Percentiles rank a stretch among this genome's conserved stretches.
Evolutionary conservation across 2,329 filamentous ascomycete genomes (phyloP).

Genomic region (Massarina eburnea): DNA sequence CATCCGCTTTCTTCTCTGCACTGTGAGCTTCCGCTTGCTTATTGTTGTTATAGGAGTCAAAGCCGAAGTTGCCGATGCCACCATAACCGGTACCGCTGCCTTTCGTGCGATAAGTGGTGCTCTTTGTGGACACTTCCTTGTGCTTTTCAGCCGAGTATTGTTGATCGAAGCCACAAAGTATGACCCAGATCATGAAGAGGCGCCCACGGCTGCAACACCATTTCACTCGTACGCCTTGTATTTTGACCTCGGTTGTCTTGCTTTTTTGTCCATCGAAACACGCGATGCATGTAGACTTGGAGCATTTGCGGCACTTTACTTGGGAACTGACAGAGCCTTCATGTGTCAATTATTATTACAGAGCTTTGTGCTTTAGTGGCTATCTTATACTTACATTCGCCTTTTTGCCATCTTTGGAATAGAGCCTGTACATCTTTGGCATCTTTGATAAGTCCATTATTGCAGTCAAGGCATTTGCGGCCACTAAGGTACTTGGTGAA

Average conservation of each 20-base stretch:
- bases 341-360: too few species aligned
- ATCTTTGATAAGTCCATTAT: background rate
- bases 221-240: slow-evolving; percentile 3
- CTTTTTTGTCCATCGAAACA: slow-evolving; percentile 3
- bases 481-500: slow-evolving; percentile 3
- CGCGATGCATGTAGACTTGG: slow-evolving; percentile 12
- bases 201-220: slow-evolving; percentile 38
- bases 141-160: slow-evolving; percentile 16
- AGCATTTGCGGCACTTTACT: slow-evolving; percentile 15
- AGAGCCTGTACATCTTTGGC: slow-evolving; percentile 3
- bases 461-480: slow-evolving; percentile 4
- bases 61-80: background rate
- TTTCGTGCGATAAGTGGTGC: background rate
- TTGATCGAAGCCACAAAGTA: slow-evolving; percentile 38
- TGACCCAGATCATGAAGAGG: slow-evolving; percentile 35
- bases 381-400: background rate
- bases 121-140: slow-evolving; percentile 8
- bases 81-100: slow-evolving; percentile 11
- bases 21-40: slow-evolving; percentile 13
- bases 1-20: slow-evolving; percentile 9
- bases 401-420: slow-evolving; percentile 14
- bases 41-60: background rate
- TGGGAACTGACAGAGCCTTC: slow-evolving; percentile 3
- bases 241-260: slow-evolving; percentile 1
- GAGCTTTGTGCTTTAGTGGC: background rate